Evolutionary conservation across 1,139 yeast genomes (phyloP), one percentile per base, ranked within the genome.

Genomic region (Candida sp.): DNA sequence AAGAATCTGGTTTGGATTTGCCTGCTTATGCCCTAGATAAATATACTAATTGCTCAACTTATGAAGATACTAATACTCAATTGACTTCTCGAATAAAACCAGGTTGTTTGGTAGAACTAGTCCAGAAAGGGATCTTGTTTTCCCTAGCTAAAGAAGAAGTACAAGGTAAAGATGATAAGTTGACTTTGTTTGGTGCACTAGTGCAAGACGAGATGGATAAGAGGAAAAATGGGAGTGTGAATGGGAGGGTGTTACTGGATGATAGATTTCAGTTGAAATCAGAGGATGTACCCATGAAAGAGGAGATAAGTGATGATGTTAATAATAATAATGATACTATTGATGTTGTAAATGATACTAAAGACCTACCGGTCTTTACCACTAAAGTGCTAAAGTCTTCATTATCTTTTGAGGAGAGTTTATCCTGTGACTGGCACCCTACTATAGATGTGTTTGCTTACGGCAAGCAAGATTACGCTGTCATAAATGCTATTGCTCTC

Each of bases 91-190:
- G 61, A 39, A 60, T 73, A 19, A 66, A 63, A 39, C 75, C 86
- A 3, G 98, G 98, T 1, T 79, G 88, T 46, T 68, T 91, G 22
- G 95, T 91, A 9, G 81, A 81, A 55, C 67, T 91, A 42, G 84
- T 91, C 1, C 97, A 91, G 56, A 87, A 84, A 59, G 98, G 98
- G 1, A 80, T 91, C 23, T 74, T 90, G 45, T 87, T 84, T 57
- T 70, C 73, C 21, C 50, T 71, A 36, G 67, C 72, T 1, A 71
- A 71, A 46, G 53, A 55, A 12, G 69, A 68, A 22, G 51, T 37
- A 11, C 27, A 11, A 12, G 34, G 25, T 19, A 22, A 27, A 8
- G 21, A 21, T 4, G 21, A 37, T 29, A 21, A 21, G 27, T 37
- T 37, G 29, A 15, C 39, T 5, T 15, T 37, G 12, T 37, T 37